Base-by-base conservation (phyloP, 2,329 filamentous ascomycete genomes). In the Fusarium chuoi region DNA sequence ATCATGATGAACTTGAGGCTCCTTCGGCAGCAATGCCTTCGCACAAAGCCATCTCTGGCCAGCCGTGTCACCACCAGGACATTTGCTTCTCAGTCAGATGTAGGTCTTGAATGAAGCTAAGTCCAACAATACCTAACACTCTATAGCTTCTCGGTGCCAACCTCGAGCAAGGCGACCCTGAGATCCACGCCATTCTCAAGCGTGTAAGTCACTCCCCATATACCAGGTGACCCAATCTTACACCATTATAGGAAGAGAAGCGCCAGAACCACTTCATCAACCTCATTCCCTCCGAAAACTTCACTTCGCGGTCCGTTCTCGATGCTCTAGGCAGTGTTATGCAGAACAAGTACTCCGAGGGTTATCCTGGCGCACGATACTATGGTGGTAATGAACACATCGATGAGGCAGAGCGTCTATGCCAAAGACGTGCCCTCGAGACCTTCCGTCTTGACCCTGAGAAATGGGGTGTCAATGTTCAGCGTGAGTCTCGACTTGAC, bases 331-430 rank as follows among this genome's bases (percentile, higher is more conserved):
- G 94, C 75, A 96, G 94, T 86, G 92, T 94, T 60, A 97, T 97
- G 94, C 94, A 96, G 83, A 97, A 98, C 85, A 98, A 98, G 84
- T 98, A 98, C 86, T 98, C 95, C 2, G 96, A 98, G 83, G 96
- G 96, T 55, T 98, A 98, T 80, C 96, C 95, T 30, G 95, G 95
- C 69, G 95, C 95, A 68, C 88, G 95, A 81, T 98, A 98, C 86
- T 98, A 98, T 81, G 95, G 95, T 57, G 95, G 95, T 74, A 98
- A 98, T 83, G 93, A 98, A 84, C 94, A 95, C 82, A 98, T 98
- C 78, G 95, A 98, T 79, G 89, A 94, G 79, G 90, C 95, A 11
- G 95, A 98, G 85, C 87, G 92, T 59, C 86, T 97, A 49, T 98
- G 95, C 83, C 95, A 98, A 84, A 89, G 93, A 81, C 90, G 95